A percentile compares a stretch with the other conserved stretches of the same genome.
phyloP scores from a whole-genome alignment of 179 eudicot species.

The Beta macrorhiza region DNA sequence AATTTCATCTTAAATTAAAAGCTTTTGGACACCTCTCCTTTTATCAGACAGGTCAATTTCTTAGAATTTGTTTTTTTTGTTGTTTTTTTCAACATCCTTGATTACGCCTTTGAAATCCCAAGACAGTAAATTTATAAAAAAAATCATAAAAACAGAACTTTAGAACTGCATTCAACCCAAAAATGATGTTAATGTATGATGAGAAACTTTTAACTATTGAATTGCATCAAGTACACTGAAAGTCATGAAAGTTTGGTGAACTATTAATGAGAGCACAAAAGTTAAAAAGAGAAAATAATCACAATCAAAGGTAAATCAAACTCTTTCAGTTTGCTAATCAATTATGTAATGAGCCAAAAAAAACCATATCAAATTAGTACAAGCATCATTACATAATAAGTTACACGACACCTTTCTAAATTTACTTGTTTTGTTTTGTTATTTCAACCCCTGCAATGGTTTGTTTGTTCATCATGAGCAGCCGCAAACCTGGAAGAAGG shows the following conservation, averaged over 20 bases:
- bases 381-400: slow-evolving; percentile 3
- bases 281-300: not conserved
- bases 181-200: slow-evolving; percentile 14
- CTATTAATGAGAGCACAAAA: not conserved
- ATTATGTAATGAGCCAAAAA: slow-evolving; percentile 20
- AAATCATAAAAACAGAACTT: not conserved
- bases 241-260: slow-evolving; percentile 8
- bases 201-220: slow-evolving; percentile 11
- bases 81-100: not conserved
- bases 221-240: slow-evolving; percentile 10
- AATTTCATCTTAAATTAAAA: too few species aligned
- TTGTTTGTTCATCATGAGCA: slow-evolving; percentile 41
- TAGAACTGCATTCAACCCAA: not conserved
- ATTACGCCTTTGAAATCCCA: slow-evolving; percentile 13
- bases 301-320: slow-evolving; percentile 16
- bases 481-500: slow-evolving; percentile 44
- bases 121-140: not conserved
- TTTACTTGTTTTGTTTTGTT: not conserved
- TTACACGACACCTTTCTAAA: not conserved
- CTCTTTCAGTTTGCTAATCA: slow-evolving; percentile 1
- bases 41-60: not conserved
- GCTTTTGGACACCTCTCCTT: too few species aligned
- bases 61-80: slow-evolving; percentile 5
- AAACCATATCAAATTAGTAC: slow-evolving; percentile 19
- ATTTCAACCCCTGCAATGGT: slow-evolving; percentile 32